Evolutionary conservation across 192 early-diverging fungal genomes (phyloP), one percentile per base, ranked within the genome.

Genomic region (Backusella westeae): DNA sequence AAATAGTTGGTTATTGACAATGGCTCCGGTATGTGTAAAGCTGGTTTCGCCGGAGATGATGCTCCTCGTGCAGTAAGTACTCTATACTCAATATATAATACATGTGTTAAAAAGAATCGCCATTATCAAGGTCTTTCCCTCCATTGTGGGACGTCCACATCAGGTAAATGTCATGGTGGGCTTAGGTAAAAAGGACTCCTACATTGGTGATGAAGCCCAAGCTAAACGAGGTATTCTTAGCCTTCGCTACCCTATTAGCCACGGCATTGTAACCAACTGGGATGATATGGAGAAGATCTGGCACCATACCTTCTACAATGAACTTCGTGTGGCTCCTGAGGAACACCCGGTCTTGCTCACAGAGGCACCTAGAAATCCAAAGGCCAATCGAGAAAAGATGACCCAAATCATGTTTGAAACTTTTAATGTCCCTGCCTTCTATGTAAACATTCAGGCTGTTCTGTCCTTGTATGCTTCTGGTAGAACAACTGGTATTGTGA

Each of bases 321-420:
- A 98, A 86, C 90, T 99, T 79, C 96, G 95, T 87, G 95, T 97
- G 75, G 96, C 95, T 53, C 96, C 97, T 71, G 97, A 99, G 83
- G 94, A 97, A 86, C 96, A 98, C 88, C 96, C 96, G 44, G 94
- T 96, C 29, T 87, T 98, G 76, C 89, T 98, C 68, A 98, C 96
- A 69, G 97, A 99, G 86, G 95, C 97, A 72, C 96, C 96, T 19
- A 89, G 96, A 77, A 98, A 99, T 91, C 96, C 96, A 81, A 97
- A 97, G 90, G 91, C 90, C 81, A 98, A 99, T 90, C 95, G 98
- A 79, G 97, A 98, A 85, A 97, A 97, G 91, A 98, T 98, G 96
- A 95, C 94, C 78, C 95, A 99, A 87, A 96, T 98, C 85, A 98
- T 98, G 96, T 99, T 98, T 79, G 98, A 98, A 89, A 95, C 95